Conservation (phyloP, 1,284 basidiomycete genomes). For the Trichosporon coremiiforme region DNA sequence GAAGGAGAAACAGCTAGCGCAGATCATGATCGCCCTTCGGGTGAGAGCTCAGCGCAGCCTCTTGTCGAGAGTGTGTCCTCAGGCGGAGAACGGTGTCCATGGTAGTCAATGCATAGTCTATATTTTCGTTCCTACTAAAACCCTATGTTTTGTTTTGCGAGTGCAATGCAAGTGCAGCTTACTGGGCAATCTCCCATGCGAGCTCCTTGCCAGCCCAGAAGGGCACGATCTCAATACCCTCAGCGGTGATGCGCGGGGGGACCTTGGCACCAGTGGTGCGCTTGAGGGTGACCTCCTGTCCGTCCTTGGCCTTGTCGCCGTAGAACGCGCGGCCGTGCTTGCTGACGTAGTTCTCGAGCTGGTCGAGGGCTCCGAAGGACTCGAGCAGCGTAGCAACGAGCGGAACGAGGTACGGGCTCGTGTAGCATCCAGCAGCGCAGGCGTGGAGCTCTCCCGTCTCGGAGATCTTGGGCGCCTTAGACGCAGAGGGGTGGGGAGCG, state of each 20-base stretch:
- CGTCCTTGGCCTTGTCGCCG: constrained; percentile 55
- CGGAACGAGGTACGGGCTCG: constrained; percentile 84
- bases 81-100: background rate
- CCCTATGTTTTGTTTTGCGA: background rate
- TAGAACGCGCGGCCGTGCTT: constrained; percentile 80
- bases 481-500: constrained; percentile 83
- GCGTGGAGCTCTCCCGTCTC: constrained; percentile 58
- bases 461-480: constrained; percentile 66
- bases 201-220: constrained; percentile 89
- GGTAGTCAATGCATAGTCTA: constrained; percentile 13
- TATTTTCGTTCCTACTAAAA: background rate
- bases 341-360: constrained; percentile 76
- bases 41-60: no score
- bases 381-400: constrained; percentile 77
- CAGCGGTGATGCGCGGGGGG: constrained; percentile 60
- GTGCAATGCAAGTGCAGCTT: background rate
- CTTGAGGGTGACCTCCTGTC: constrained; percentile 54
- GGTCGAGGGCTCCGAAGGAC: constrained; percentile 78
- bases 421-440: constrained; percentile 93
- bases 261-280: constrained; percentile 54
- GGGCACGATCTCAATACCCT: constrained; percentile 70
- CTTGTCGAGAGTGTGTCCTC: background rate
- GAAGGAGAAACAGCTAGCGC: no score
- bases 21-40: no score
- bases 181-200: constrained; percentile 71